These are phyloP conservation scores for Chrysoporthe deuterocubensis DNA, from an alignment of 2,329 filamentous ascomycete genomes.

Conservation along the genomic window DNA sequence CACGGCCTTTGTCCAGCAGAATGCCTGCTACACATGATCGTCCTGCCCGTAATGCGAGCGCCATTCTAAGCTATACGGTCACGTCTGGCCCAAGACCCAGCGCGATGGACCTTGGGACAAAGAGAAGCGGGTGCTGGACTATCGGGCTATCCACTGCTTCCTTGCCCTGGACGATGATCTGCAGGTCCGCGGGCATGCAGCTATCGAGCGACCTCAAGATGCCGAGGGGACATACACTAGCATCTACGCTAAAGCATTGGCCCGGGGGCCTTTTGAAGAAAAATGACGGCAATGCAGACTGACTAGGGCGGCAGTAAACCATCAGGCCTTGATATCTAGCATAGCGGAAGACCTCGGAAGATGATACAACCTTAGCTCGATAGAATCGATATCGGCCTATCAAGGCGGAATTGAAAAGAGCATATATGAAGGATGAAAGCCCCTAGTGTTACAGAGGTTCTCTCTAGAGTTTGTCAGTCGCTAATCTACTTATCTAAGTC, in stretches of 20 bases:
- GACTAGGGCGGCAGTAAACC: neutral
- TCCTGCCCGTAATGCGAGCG: slow-evolving; percentile 92
- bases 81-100: slow-evolving; percentile 94
- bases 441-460: too few relatives aligned
- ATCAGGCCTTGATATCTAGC: slow-evolving; percentile 15
- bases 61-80: slow-evolving; percentile 94
- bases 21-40: slow-evolving; percentile 84
- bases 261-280: slow-evolving; percentile 1
- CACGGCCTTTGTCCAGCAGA: slow-evolving; percentile 81
- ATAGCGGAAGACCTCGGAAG: slow-evolving; percentile 22
- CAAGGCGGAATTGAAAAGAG: too few relatives aligned
- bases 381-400: too few relatives aligned
- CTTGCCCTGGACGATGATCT: slow-evolving; percentile 72
- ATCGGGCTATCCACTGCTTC: slow-evolving; percentile 86
- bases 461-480: too few relatives aligned
- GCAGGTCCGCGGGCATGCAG: slow-evolving; percentile 48
- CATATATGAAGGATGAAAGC: too few relatives aligned
- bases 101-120: slow-evolving; percentile 74
- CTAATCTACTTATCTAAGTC: too few relatives aligned
- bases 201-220: slow-evolving; percentile 17
- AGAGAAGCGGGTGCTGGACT: slow-evolving; percentile 75
- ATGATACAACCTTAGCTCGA: too few relatives aligned
- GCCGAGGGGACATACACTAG: slow-evolving; percentile 11
- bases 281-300: neutral
- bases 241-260: slow-evolving; percentile 6